Base-by-base conservation (phyloP, 306 rosid species). In the Adenanthera pavonina region DNA sequence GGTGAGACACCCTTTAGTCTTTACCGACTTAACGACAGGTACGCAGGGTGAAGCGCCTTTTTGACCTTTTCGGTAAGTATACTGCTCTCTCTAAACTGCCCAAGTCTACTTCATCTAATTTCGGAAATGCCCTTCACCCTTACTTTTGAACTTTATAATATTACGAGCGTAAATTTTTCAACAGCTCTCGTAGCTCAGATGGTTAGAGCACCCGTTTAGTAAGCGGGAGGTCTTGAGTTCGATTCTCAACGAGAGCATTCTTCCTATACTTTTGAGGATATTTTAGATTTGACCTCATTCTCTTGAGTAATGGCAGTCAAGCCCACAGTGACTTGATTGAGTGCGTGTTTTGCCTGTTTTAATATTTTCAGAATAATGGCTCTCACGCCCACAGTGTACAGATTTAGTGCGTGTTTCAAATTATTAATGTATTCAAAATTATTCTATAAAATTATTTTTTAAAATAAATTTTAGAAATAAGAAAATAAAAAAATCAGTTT, bases 191-290 rank as follows among this genome's bases (percentile, higher is more conserved):
- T 89, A 89, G 91, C 91, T 89, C 89, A 87, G 92, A 85, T 87
- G 92, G 91, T 89, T 84, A 89, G 92, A 87, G 91, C 89, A 84
- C 88, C 91, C 87, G 89, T 87, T 87, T 89, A 87, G 92, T 89
- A 89, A 87, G 90, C 90, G 89, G 89, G 90, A 89, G 92, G 89
- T 89, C 92, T 89, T 89, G 90, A 89, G 89, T 87, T 89, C 89
- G 57, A 89, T 88, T 89, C 91, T 89, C 89, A 89, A 87, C 76
- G 87, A 89, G 84, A 89, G 90, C 92, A 88, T 0, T 11, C 0
- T 16, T 3, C 3, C 1, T 8, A 2, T 59, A 4, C 3, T 25
- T 4, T 10, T 9, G 15, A n/a, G 30, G 30, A n/a, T n/a, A 0
- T 52, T 52, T 16, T 16, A 3, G 19, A 25, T 25, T 25, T 1